Percentiles rank a stretch among this genome's conserved stretches.
These are phyloP conservation scores for Pseudophaeomoniella oleicola DNA, from an alignment of 2,329 filamentous ascomycete species.

Conservation along the genomic window DNA sequence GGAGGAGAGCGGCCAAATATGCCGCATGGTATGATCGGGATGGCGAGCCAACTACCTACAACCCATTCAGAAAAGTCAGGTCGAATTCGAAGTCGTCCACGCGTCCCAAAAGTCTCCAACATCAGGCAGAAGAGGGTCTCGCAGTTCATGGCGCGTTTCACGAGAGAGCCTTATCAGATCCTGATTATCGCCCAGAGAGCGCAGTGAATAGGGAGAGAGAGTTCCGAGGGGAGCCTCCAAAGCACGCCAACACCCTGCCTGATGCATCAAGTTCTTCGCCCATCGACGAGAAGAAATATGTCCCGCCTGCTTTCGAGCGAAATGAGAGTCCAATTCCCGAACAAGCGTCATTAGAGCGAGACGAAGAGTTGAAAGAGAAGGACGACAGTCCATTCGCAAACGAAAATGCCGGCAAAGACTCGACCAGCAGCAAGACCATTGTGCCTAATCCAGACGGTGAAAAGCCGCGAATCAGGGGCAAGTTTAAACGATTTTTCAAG, in stretches of 20 bases:
- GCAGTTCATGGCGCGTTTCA: background rate
- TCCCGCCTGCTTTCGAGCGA: background rate
- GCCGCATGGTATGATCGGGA: slow-evolving; percentile 11
- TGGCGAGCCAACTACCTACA: slow-evolving; percentile 2
- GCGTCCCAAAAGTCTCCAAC: background rate
- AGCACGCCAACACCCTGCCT: slow-evolving; percentile 1
- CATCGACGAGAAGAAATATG: background rate
- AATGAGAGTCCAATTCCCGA: background rate
- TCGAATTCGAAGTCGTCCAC: background rate
- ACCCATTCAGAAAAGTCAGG: slow-evolving; percentile 1
- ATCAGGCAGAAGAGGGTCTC: background rate
- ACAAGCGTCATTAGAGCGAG: background rate
- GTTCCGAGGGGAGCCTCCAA: background rate
- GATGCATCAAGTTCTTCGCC: background rate
- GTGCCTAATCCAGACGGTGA: background rate
- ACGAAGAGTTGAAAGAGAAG: background rate
- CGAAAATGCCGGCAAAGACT: background rate
- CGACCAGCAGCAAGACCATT: background rate
- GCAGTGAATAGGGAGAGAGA: background rate
- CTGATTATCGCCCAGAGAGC: background rate
- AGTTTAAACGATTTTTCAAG: background rate
- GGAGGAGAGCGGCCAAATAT: slow-evolving; percentile 9
- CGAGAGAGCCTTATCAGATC: slow-evolving; percentile 1
- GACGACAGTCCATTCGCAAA: background rate
- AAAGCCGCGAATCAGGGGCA: background rate